phyloP scores from a whole-genome alignment of 2,329 filamentous ascomycete genomes.

The Penicillium sp. region DNA sequence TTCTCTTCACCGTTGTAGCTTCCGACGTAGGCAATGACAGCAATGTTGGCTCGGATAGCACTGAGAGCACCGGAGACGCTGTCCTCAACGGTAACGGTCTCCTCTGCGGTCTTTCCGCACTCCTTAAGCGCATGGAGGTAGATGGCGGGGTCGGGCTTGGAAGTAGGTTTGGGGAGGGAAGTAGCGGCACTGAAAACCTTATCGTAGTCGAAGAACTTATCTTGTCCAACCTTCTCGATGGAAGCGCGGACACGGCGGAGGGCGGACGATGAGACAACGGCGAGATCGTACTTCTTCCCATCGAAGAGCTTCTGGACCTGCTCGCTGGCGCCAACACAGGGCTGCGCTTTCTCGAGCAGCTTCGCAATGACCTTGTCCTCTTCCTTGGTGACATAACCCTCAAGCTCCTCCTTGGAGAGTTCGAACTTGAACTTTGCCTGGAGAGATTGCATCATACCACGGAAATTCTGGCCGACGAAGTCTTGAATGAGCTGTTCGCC shows the following conservation, averaged over 20 bases:
- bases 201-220: constrained; percentile 77
- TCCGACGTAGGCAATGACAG: constrained; percentile 83
- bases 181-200: constrained; percentile 82
- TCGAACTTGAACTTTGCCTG: constrained; percentile 76
- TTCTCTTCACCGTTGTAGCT: constrained; percentile 68
- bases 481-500: constrained; percentile 78
- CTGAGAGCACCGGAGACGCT: constrained; percentile 83
- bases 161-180: constrained; percentile 77
- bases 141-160: constrained; percentile 89
- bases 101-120: constrained; percentile 71
- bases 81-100: constrained; percentile 85
- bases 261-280: constrained; percentile 82
- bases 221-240: constrained; percentile 78
- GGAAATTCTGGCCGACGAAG: constrained; percentile 94
- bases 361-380: constrained; percentile 84
- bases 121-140: constrained; percentile 78
- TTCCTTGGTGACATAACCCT: constrained; percentile 75
- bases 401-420: constrained; percentile 70
- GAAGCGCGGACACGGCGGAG: constrained; percentile 77
- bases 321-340: constrained; percentile 71
- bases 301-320: constrained; percentile 69
- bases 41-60: constrained; percentile 77
- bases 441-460: constrained; percentile 81
- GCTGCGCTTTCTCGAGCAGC: constrained; percentile 68
- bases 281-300: constrained; percentile 70